phyloP scores from a whole-genome alignment of 2,329 filamentous ascomycete species.

The Leptographium galeiforme region DNA sequence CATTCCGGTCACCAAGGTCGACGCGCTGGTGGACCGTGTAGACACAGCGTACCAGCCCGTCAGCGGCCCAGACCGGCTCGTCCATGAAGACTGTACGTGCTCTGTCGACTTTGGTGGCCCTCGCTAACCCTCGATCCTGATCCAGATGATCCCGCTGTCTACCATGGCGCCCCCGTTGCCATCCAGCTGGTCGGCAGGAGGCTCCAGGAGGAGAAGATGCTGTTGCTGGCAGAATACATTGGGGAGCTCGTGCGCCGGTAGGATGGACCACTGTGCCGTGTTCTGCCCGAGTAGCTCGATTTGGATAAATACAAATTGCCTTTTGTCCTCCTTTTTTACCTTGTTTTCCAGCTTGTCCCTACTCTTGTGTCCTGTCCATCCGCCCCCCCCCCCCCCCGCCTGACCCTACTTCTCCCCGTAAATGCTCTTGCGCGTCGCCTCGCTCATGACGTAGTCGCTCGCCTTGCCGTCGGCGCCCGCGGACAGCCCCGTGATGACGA shows the following conservation, averaged over 20 bases:
- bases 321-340: no score
- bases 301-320: no score
- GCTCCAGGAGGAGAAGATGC: not conserved
- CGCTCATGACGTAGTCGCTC: not conserved
- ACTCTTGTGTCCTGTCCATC: no score
- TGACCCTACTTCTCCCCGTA: not conserved
- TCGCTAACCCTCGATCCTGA: not conserved
- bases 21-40: not conserved
- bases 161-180: not conserved
- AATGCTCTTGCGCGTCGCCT: not conserved
- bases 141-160: not conserved
- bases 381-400: not conserved
- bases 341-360: not conserved
- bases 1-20: constrained; percentile 35
- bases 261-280: no score
- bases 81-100: constrained; percentile 4
- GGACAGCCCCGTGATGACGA: not conserved
- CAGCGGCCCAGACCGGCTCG: constrained; percentile 1
- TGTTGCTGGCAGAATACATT: not conserved
- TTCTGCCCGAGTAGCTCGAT: no score
- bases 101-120: no score
- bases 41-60: not conserved
- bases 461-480: not conserved
- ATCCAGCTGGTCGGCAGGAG: not conserved
- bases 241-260: not conserved